Base-by-base conservation (phyloP, 768 basidiomycete genomes). In the Tylopilus vinaceipallidus region DNA sequence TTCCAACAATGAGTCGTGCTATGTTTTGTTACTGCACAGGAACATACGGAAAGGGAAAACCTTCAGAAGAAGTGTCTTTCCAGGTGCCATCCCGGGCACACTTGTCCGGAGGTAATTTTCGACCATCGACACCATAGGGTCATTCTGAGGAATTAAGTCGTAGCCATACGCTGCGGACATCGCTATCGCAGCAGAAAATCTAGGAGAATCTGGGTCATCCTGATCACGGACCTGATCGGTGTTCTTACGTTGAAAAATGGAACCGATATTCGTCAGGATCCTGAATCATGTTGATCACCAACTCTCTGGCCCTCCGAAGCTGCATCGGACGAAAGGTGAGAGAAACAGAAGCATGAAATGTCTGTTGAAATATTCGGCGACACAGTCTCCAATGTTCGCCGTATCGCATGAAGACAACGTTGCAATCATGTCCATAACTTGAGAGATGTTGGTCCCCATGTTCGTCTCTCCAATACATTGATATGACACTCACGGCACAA, bases 111-210 rank as follows among this genome's bases (percentile, higher is more conserved):
- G 2, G 17, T 34, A 47, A 10, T 27, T 27, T 20, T 60, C 36
- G 19, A 48, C n/a, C 0, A 38, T 6, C 6, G 27, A 6, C 6
- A 29, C 27, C 27, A 6, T 29, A 6, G 27, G 27, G 27, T 29
- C 27, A 29, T 29, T 12, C 12, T 12, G 27, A 6, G 27, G 6
- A 6, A 6, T 29, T 29, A 12, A 6, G 6, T 57, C 45, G 17
- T 59, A 59, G 42, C 38, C 62, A 33, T 56, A 52, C n/a, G 52
- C 39, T 17, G 17, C 32, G n/a, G 42, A 44, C 29, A 60, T 41
- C 1, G 57, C 53, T 42, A 73, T 67, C 62, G 67, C 51, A 57
- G 58, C 64, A 6, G 72, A 62, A 27, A 65, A 54, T 33, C 72
- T 70, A 14, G 9, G 11, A 4, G 14, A 32, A 14, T 2, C 12